Evolutionary conservation across 306 rosid species (phyloP), one percentile per base, ranked within the genome.

Genomic region (Trifolium repens): DNA sequence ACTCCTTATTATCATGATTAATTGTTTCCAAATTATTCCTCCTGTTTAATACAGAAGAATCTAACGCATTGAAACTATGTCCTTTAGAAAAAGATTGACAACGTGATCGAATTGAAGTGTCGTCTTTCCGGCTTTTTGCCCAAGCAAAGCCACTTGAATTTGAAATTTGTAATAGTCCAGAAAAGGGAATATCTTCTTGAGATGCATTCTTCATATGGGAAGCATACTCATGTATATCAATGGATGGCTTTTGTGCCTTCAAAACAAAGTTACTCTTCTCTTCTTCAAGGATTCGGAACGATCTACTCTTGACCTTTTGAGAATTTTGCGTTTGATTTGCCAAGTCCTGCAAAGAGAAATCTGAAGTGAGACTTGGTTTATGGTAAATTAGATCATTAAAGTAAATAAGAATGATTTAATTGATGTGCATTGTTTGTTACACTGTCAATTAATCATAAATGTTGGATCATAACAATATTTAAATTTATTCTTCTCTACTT

Each of bases 81-180:
- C 99, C 98, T 81, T 91, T 86, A 9, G 99, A 96, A 78, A 84
- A 88, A 58, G 99, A 88, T 58, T 96, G 87, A 44, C 76, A 77
- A 69, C 90, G 96, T n/a, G 96, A 81, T 88, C 91, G 81, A 46
- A 69, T 61, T 9, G 88, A 75, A 44, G 85, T 19, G 32, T 90
- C 96, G 9, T 94, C 99, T 82, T 72, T 90, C 34, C 87, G 91
- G 82, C 98, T 89, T 85, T 87, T 96, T 1, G 98, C 98, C 99
- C 99, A 96, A 15, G 99, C 93, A 79, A 96, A 96, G 69, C 99
- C 97, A 72, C 99, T 90, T 75, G 98, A 92, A 39, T 89, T 96
- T 50, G 99, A 96, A 79, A 92, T 98, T 81, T 92, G 97, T 58
- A 96, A 84, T 16, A 88, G 96, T 60, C 96, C 96, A 53, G 91